Evolutionary conservation across 495 filamentous ascomycete genomes (phyloP).

Genomic region (Arthonia radiata): DNA sequence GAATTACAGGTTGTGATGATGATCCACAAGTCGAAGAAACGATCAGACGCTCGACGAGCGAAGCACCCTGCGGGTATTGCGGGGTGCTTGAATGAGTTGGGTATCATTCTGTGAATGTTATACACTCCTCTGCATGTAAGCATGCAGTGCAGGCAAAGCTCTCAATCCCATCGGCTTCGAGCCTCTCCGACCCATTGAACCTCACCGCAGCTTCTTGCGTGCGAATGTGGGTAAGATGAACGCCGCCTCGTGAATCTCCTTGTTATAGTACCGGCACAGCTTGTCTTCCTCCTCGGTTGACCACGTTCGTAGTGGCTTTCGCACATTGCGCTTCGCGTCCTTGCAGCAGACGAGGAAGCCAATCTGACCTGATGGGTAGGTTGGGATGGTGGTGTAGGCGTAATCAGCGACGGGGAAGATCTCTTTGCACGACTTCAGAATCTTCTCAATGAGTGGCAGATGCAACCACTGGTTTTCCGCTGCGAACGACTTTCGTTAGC

Average conservation of each 20-base stretch:
- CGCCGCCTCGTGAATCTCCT: conserved; percentile 77
- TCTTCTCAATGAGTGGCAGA: conserved; percentile 62
- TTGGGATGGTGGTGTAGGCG: conserved; percentile 98
- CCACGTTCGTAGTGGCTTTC: conserved; percentile 56
- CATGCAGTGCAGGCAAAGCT: no score
- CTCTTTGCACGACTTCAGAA: conserved; percentile 89
- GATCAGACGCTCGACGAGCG: no score
- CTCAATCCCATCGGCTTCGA: no score
- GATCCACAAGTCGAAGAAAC: no score
- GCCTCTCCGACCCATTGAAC: no score
- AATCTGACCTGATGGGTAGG: conserved; percentile 97
- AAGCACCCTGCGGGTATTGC: no score
- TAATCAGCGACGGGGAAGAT: conserved; percentile 97
- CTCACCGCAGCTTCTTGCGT: conserved; percentile 42
- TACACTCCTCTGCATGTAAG: no score
- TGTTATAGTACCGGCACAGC: conserved; percentile 86
- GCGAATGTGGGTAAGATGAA: conserved; percentile 90
- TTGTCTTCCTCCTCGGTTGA: conserved; percentile 70
- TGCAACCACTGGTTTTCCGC: conserved; percentile 99
- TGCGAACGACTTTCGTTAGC: no score
- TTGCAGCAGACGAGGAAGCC: conserved; percentile 99
- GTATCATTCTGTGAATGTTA: no score
- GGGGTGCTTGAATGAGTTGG: no score
- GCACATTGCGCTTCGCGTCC: conserved; percentile 61
- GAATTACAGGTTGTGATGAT: no score